A percentile compares a stretch with the other conserved stretches of the same genome.
Evolutionary conservation across 495 filamentous ascomycete species (phyloP).

Genomic region (Penicillium robsamsonii): DNA sequence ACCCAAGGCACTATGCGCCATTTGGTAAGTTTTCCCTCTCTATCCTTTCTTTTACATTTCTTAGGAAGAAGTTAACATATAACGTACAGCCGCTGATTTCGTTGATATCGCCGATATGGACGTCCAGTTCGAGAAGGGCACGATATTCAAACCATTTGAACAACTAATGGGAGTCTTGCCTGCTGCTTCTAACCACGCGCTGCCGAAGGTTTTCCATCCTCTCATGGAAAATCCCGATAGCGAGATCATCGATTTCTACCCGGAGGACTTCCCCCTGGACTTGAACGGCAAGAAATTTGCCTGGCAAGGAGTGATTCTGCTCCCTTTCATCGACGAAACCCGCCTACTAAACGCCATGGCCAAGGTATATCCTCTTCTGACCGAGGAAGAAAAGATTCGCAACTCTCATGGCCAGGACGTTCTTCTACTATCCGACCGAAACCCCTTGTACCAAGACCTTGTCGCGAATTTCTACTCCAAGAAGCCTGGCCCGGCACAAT

Average conservation of each 20-base stretch:
- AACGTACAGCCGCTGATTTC: conserved; percentile 73
- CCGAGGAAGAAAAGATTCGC: conserved; percentile 70
- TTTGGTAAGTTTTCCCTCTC: background rate
- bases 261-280: conserved; percentile 87
- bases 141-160: conserved; percentile 87
- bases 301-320: conserved; percentile 92
- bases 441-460: conserved; percentile 79
- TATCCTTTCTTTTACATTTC: conserved; percentile 42
- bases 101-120: conserved; percentile 75
- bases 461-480: conserved; percentile 86
- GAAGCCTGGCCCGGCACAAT: conserved; percentile 62
- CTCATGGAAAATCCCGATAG: conserved; percentile 86
- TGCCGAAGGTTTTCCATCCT: conserved; percentile 79
- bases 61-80: background rate
- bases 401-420: conserved; percentile 81
- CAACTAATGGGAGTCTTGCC: conserved; percentile 98
- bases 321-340: conserved; percentile 95
- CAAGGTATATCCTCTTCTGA: conserved; percentile 75
- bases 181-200: conserved; percentile 84
- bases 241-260: conserved; percentile 96
- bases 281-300: conserved; percentile 97
- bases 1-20: conserved; percentile 93
- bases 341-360: conserved; percentile 80
- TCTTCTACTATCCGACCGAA: conserved; percentile 76
- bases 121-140: conserved; percentile 81